phyloP scores from a whole-genome alignment of 2,329 filamentous ascomycete genomes.

The Curvularia eragrostidis region DNA sequence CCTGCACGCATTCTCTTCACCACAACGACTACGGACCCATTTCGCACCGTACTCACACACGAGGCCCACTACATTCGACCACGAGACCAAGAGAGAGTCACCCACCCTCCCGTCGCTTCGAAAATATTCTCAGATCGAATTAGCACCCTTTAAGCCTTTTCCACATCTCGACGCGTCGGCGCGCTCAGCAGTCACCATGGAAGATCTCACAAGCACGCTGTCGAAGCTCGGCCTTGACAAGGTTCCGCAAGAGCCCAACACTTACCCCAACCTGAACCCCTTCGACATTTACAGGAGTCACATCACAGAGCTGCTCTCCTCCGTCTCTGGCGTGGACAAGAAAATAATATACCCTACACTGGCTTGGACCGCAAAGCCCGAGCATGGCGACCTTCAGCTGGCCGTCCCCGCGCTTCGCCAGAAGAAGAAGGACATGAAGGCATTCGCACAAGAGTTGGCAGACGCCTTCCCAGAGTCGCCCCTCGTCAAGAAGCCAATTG shows the following conservation, averaged over 20 bases:
- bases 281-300: slow-evolving; percentile 81
- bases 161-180: slow-evolving; percentile 36
- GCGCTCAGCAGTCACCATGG: slow-evolving; percentile 37
- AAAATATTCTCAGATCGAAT: slow-evolving; percentile 24
- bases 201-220: slow-evolving; percentile 48
- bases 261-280: slow-evolving; percentile 72
- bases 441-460: slow-evolving; percentile 62
- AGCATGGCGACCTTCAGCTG: slow-evolving; percentile 82
- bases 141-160: slow-evolving; percentile 29
- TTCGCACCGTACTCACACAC: slow-evolving; percentile 10
- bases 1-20: slow-evolving; percentile 10
- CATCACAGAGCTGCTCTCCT: slow-evolving; percentile 71
- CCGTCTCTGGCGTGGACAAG: slow-evolving; percentile 73
- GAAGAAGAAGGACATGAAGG: slow-evolving; percentile 68
- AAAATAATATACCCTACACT: slow-evolving; percentile 76
- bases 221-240: slow-evolving; percentile 48
- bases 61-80: slow-evolving; percentile 11
- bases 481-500: slow-evolving; percentile 72
- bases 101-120: slow-evolving; percentile 13
- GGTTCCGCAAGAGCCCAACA: slow-evolving; percentile 51
- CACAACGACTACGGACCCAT: slow-evolving; percentile 11
- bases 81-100: not conserved
- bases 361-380: slow-evolving; percentile 78
- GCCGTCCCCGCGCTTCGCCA: slow-evolving; percentile 80
- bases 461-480: slow-evolving; percentile 74